Evolutionary conservation across 208 protist genomes (phyloP).

Genomic region (Trypanosoma congolense): DNA sequence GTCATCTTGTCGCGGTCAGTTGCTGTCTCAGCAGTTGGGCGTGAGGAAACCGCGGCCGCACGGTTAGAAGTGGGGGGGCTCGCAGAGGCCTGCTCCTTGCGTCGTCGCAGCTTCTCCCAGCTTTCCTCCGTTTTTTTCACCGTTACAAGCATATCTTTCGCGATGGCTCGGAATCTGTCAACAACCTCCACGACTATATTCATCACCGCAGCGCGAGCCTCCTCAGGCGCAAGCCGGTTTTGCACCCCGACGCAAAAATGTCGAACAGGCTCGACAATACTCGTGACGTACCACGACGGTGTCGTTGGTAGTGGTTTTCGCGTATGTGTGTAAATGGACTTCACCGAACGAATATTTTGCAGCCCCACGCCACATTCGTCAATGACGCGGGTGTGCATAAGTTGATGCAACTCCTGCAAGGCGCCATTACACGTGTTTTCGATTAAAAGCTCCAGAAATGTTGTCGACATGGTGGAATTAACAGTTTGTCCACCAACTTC

Average conservation of each 20-base stretch:
- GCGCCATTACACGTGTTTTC: slow-evolving; percentile 19
- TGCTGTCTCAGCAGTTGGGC: slow-evolving; percentile 49
- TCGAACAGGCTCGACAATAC: slow-evolving; percentile 51
- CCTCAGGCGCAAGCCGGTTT: neutral
- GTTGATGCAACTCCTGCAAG: slow-evolving; percentile 16
- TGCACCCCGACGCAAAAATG: slow-evolving; percentile 21
- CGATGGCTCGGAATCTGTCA: slow-evolving; percentile 40
- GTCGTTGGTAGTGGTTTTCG: slow-evolving; percentile 55
- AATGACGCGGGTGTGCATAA: slow-evolving; percentile 30
- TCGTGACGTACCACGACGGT: slow-evolving; percentile 68
- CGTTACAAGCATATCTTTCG: slow-evolving; percentile 66
- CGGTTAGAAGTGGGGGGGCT: neutral
- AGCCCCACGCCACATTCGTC: slow-evolving; percentile 37
- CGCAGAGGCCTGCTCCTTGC: slow-evolving; percentile 36
- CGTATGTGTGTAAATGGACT: slow-evolving; percentile 67
- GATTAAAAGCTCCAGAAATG: slow-evolving; percentile 7
- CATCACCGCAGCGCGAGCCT: slow-evolving; percentile 4
- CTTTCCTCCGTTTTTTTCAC: slow-evolving; percentile 86
- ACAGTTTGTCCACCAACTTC: slow-evolving; percentile 7
- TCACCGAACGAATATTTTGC: slow-evolving; percentile 73
- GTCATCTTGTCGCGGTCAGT: slow-evolving; percentile 86
- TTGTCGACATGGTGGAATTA: slow-evolving; percentile 1
- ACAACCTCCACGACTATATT: slow-evolving; percentile 25
- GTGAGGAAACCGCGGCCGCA: slow-evolving; percentile 3
- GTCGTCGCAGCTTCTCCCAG: slow-evolving; percentile 82